Conservation (phyloP, 2,329 filamentous ascomycete genomes). For the Neonectria sp. region DNA sequence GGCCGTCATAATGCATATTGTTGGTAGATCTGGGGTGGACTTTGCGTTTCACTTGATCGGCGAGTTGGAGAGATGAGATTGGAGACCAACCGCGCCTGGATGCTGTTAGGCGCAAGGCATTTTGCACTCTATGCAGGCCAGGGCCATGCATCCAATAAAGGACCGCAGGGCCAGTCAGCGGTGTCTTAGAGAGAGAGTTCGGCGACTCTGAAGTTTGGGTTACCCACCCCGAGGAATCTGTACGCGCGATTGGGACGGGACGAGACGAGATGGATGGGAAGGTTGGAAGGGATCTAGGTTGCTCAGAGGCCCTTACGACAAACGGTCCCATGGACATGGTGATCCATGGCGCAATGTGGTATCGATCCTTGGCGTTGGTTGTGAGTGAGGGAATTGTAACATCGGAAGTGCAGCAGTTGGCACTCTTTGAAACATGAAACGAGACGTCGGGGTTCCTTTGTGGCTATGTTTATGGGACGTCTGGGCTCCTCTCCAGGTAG, state of each 20-base stretch:
- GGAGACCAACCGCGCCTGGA: background rate
- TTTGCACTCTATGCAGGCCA: constrained; percentile 13
- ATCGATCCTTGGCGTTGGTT: constrained; percentile 9
- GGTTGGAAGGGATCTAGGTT: background rate
- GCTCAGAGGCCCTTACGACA: background rate
- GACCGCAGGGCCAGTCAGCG: constrained; percentile 2
- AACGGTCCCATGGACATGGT: constrained; percentile 15
- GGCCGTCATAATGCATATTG: background rate
- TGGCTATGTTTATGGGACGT: background rate
- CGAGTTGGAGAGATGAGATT: constrained; percentile 11
- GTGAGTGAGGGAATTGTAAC: constrained; percentile 27
- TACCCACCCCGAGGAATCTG: constrained; percentile 11
- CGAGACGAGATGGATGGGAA: background rate
- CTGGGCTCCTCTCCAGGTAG: no score
- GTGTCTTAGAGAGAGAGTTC: background rate
- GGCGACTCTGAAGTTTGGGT: background rate
- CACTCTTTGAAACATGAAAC: constrained; percentile 17
- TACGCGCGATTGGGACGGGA: constrained; percentile 16
- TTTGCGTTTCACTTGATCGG: constrained; percentile 26
- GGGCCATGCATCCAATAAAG: constrained; percentile 3
- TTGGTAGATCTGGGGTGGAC: constrained; percentile 4
- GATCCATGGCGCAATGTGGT: constrained; percentile 16
- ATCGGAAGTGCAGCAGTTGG: background rate
- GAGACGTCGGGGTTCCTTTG: background rate
- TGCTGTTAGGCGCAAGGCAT: constrained; percentile 13